Evolutionary conservation across 2,329 filamentous ascomycete species (phyloP), one percentile per base, ranked within the genome.

Genomic region (Sarocladium brachiariae): DNA sequence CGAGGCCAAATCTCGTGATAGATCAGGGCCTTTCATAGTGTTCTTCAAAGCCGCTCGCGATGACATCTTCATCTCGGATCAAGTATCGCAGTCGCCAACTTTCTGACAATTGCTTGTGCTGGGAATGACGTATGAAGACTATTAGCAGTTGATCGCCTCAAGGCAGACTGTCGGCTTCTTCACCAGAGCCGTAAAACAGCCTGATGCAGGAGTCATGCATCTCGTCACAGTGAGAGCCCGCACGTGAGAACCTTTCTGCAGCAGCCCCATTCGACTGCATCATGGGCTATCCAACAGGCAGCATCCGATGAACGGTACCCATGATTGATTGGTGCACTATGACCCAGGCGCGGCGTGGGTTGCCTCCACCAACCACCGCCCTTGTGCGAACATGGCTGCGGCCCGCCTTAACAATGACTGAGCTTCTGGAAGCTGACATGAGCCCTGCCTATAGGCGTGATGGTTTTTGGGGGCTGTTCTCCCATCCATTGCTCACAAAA

Each of bases 221-320:
- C 25, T 11, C 27, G 11, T 23, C 27, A 14, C 27, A 33, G 14
- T 33, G 43, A 24, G 23, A 24, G 39, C 27, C 16, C 11, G 43
- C 43, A 47, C 43, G 43, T 47, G 43, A 47, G 43, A 47, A 10
- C 21, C 8, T 13, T 47, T 23, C 43, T 47, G 25, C 43, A 33
- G 43, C 7, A 33, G 18, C 24, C 43, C 43, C 43, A 33, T 47
- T 47, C 21, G 24, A 23, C 25, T 47, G 18, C 19, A 16, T 47
- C n/a, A 25, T 25, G 31, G 43, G 25, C 31, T 45, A 14, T 47
- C 16, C 4, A 47, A 47, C 25, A 47, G 43, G 43, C 43, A 47
- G 43, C 43, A 47, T 47, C 43, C 43, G n/a, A 47, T 33, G 18
- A n/a, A 47, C 25, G n/a, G 6, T 25, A 4, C 21, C 13, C 13